Conservation (phyloP, 2,329 filamentous ascomycete genomes). For the Aschersonia sp. region DNA sequence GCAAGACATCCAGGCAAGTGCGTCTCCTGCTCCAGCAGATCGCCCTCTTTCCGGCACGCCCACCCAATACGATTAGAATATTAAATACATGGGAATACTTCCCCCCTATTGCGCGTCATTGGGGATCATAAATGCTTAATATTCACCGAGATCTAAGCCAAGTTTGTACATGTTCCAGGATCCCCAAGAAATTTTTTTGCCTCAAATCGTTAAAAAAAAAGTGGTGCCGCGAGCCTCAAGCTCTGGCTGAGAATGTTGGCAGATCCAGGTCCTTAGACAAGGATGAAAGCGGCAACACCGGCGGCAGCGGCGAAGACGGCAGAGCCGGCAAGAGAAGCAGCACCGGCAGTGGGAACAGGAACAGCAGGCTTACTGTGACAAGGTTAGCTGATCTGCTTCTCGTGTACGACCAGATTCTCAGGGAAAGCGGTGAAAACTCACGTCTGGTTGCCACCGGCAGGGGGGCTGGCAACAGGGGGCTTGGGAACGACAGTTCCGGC, state of each 20-base stretch:
- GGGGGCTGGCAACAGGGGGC: constrained; percentile 25
- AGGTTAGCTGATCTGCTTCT: neutral
- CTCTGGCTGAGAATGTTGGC: too few species aligned
- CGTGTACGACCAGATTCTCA: neutral
- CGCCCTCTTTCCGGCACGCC: constrained; percentile 8
- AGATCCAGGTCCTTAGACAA: constrained; percentile 29
- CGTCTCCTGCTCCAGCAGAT: neutral
- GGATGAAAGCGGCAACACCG: constrained; percentile 36
- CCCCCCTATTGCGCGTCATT: constrained; percentile 7
- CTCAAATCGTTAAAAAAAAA: too few species aligned
- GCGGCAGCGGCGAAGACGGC: constrained; percentile 37
- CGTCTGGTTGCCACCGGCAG: constrained; percentile 16
- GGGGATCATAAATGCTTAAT: constrained; percentile 37
- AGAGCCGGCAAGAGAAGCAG: constrained; percentile 37
- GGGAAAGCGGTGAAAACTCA: constrained; percentile 5
- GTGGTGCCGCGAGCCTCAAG: too few species aligned
- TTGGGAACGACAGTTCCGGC: constrained; percentile 18
- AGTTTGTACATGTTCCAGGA: too few species aligned
- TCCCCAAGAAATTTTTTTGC: too few species aligned
- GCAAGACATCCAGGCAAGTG: neutral
- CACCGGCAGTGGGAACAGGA: constrained; percentile 31
- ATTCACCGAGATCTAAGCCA: neutral
- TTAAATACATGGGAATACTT: constrained; percentile 21
- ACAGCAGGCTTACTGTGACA: neutral
- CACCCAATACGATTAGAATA: constrained; percentile 27